phyloP scores from a whole-genome alignment of 805 yeast genomes.

The Naumovozyma dairenensis region DNA sequence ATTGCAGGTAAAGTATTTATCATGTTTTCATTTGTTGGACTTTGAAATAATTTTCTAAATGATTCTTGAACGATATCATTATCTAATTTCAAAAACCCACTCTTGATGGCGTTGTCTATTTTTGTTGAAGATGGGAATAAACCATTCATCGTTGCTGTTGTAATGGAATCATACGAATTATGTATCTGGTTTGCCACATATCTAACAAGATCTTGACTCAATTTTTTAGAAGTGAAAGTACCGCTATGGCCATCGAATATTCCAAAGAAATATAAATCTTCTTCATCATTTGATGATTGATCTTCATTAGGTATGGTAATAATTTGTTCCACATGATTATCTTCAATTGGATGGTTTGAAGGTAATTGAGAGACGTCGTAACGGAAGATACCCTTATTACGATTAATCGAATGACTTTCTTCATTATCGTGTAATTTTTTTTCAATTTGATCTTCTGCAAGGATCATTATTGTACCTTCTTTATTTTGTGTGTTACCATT shows the following conservation, averaged over 20 bases:
- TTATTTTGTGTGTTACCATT: not conserved
- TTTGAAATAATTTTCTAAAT: constrained; percentile 56
- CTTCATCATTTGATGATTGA: constrained; percentile 28
- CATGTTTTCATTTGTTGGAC: constrained; percentile 43
- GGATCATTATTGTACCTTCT: constrained; percentile 33
- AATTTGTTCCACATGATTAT: constrained; percentile 78
- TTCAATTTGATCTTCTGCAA: constrained; percentile 65
- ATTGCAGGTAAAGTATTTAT: constrained; percentile 82
- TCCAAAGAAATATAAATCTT: constrained; percentile 91
- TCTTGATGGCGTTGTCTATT: constrained; percentile 69
- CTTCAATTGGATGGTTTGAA: constrained; percentile 89
- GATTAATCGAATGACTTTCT: constrained; percentile 67
- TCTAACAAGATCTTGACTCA: constrained; percentile 68
- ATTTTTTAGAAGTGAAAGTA: constrained; percentile 81
- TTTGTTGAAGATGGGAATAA: constrained; percentile 37
- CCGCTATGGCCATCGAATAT: constrained; percentile 97
- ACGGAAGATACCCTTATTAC: constrained; percentile 80
- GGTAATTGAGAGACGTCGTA: constrained; percentile 87
- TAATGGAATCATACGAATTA: constrained; percentile 47
- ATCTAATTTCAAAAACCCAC: constrained; percentile 76
- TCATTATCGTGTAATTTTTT: constrained; percentile 59
- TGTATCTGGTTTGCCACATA: constrained; percentile 72
- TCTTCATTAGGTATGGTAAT: constrained; percentile 48
- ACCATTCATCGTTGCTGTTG: constrained; percentile 23
- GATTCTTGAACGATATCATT: constrained; percentile 75